Conservation (phyloP, 2,329 filamentous ascomycete species). For the Aureobasidium sp. region DNA sequence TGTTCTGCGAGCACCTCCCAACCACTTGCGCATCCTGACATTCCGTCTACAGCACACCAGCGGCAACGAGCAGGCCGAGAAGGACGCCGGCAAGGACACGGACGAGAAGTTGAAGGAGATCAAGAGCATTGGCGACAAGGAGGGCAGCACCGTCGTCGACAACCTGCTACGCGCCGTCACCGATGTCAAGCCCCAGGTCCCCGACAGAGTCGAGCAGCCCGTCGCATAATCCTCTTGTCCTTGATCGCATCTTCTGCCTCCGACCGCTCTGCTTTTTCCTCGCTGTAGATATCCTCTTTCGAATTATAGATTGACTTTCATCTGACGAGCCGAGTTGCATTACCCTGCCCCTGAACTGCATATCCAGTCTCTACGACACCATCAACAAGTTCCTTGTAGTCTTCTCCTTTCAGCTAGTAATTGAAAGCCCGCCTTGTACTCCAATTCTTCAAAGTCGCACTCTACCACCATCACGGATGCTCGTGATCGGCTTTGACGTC, state of each 20-base stretch:
- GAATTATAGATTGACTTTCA: conserved; percentile 13
- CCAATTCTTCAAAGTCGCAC: neutral
- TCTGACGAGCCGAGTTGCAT: neutral
- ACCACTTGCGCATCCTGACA: neutral
- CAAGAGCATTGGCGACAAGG: conserved; percentile 68
- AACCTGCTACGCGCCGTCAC: conserved; percentile 80
- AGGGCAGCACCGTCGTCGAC: conserved; percentile 69
- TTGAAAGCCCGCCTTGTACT: no score
- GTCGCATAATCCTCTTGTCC: conserved; percentile 17
- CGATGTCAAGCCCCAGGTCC: conserved; percentile 67
- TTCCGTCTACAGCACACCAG: conserved; percentile 63
- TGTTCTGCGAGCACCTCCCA: conserved; percentile 14
- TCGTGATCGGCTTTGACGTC: conserved; percentile 6
- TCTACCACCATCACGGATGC: neutral
- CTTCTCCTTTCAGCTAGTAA: no score
- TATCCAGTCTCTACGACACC: neutral
- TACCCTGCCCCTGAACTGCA: neutral
- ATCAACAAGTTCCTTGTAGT: neutral
- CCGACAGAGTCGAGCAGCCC: conserved; percentile 33
- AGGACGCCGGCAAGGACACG: conserved; percentile 69
- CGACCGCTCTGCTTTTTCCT: conserved; percentile 2
- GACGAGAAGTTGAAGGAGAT: conserved; percentile 78
- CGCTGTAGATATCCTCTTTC: conserved; percentile 15
- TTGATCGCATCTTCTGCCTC: neutral
- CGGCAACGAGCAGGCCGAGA: conserved; percentile 68